Evolutionary conservation across 2,329 filamentous ascomycete species (phyloP).

Genomic region (Cladorrhinum sp.): DNA sequence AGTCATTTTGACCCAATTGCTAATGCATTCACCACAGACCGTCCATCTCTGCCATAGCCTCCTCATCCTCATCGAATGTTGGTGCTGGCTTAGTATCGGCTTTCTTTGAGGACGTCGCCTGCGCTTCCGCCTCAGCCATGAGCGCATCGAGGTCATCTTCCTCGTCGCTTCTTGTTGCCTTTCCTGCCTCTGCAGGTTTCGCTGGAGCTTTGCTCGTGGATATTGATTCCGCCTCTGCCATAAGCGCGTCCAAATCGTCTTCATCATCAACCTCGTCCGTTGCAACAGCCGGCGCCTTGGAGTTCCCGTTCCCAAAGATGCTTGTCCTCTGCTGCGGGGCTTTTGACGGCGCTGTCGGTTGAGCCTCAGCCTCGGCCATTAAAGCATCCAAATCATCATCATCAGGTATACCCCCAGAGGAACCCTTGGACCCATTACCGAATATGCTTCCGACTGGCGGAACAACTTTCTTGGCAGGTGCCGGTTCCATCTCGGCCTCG

Average conservation of each 20-base stretch:
- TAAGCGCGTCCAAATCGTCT: conserved; percentile 36
- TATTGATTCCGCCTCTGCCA: conserved; percentile 29
- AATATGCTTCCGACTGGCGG: not conserved
- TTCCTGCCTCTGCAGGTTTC: not conserved
- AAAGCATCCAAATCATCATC: conserved; percentile 38
- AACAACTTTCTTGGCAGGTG: not conserved
- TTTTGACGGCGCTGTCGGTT: conserved; percentile 21
- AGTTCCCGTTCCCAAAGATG: conserved; percentile 19
- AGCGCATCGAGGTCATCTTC: conserved; percentile 52
- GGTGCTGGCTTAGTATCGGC: conserved; percentile 22
- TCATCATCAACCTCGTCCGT: conserved; percentile 25
- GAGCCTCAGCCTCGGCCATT: conserved; percentile 32
- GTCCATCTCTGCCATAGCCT: conserved; percentile 64
- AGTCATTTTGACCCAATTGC: too few species aligned
- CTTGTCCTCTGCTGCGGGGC: conserved; percentile 10
- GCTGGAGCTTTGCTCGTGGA: not conserved
- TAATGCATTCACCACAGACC: conserved; percentile 44
- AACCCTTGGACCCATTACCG: not conserved
- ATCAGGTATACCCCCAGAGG: conserved; percentile 20
- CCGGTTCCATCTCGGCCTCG: conserved; percentile 23
- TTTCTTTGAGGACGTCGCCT: conserved; percentile 15
- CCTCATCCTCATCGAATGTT: conserved; percentile 61
- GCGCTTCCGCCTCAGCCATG: conserved; percentile 44
- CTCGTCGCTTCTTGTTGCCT: conserved; percentile 10
- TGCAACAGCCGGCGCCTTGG: conserved; percentile 1